These are phyloP conservation scores for Brassica cretica DNA, from an alignment of 345 rosid species.

Conservation along the genomic window DNA sequence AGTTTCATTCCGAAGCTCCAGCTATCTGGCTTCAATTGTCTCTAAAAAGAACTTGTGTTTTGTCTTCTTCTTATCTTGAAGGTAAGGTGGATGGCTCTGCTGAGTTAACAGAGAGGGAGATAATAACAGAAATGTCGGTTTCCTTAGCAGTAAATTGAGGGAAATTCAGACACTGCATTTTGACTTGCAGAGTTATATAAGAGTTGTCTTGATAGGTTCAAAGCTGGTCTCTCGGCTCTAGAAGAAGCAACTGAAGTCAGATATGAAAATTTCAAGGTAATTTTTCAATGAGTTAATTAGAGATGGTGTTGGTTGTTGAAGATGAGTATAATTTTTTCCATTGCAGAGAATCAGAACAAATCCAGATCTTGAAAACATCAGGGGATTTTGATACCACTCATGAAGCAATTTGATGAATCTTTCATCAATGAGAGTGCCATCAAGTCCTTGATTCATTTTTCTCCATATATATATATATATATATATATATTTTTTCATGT, in stretches of 20 bases:
- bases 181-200: slow-evolving; percentile 1
- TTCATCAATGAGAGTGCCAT: slow-evolving; percentile 94
- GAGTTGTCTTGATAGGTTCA: slow-evolving; percentile 46
- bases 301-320: slow-evolving; percentile 24
- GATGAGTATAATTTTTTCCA: slow-evolving; percentile 11
- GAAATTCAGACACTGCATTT: slow-evolving; percentile 63
- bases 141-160: slow-evolving; percentile 72
- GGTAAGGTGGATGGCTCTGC: slow-evolving; percentile 69
- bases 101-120: slow-evolving; percentile 84
- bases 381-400: slow-evolving; percentile 60
- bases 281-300: neutral
- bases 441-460: slow-evolving; percentile 79
- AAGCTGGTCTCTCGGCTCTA: slow-evolving; percentile 90
- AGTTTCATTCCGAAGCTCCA: too few species aligned
- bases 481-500: slow-evolving; percentile 7
- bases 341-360: slow-evolving; percentile 80
- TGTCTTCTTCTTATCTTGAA: slow-evolving; percentile 25
- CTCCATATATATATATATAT: slow-evolving; percentile 31
- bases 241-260: slow-evolving; percentile 77
- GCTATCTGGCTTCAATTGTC: too few species aligned
- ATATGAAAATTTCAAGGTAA: slow-evolving; percentile 90
- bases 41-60: too few species aligned
- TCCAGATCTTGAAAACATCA: slow-evolving; percentile 73
- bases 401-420: slow-evolving; percentile 88
- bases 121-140: slow-evolving; percentile 90